Evolutionary conservation across 345 rosid genomes (phyloP).

Genomic region (Eucalyptus regnans): DNA sequence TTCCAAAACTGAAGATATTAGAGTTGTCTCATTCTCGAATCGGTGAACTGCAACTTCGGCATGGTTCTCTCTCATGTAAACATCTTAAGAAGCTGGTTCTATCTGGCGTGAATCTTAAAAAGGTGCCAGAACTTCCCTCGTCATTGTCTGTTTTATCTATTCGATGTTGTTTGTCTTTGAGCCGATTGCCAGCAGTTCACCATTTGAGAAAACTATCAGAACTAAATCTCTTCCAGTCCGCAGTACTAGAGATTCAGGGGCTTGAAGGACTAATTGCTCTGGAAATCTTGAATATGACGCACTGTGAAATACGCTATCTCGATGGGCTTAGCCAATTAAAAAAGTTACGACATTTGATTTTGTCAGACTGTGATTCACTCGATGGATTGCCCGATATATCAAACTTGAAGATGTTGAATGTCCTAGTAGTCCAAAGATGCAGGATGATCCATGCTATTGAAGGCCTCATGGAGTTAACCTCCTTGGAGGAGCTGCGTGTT

Average conservation of each 20-base stretch:
- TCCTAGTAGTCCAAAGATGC: not conserved
- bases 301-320: too few species aligned
- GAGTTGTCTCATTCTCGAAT: not conserved
- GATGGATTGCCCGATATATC: not conserved
- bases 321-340: not conserved
- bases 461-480: not conserved
- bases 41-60: rapidly evolving
- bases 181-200: too few species aligned
- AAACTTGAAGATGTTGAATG: not conserved
- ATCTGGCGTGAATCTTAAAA: not conserved
- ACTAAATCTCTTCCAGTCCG: too few species aligned
- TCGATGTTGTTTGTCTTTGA: too few species aligned
- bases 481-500: not conserved
- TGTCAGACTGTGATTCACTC: not conserved
- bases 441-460: not conserved
- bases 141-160: too few species aligned
- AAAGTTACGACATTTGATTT: not conserved
- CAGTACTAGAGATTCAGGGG: too few species aligned
- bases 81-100: not conserved
- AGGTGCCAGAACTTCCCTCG: not conserved
- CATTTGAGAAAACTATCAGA: too few species aligned
- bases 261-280: too few species aligned
- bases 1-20: not conserved
- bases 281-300: too few species aligned
- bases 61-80: not conserved